Conservation (phyloP, 2,329 filamentous ascomycete genomes). For the Chrysoporthe cubensis region DNA sequence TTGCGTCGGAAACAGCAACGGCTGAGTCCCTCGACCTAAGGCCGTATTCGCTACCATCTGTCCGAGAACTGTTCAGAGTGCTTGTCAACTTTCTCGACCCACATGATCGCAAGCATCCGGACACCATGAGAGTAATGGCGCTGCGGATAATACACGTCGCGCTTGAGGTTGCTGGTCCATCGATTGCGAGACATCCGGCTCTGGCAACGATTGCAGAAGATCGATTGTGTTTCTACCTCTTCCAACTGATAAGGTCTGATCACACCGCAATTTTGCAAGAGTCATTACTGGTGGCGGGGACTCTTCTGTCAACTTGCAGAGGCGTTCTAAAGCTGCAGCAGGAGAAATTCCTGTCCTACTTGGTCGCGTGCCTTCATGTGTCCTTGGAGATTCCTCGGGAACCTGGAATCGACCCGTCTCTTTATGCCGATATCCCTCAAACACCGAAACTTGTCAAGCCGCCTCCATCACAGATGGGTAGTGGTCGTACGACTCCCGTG, state of each 20-base stretch:
- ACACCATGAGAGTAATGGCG: constrained; percentile 96
- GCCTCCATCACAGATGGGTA: constrained; percentile 70
- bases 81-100: constrained; percentile 93
- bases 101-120: constrained; percentile 88
- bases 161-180: constrained; percentile 92
- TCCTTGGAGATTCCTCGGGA: constrained; percentile 93
- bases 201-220: constrained; percentile 89
- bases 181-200: constrained; percentile 89
- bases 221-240: constrained; percentile 88
- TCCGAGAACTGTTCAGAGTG: constrained; percentile 91
- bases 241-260: constrained; percentile 94
- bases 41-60: constrained; percentile 92
- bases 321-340: constrained; percentile 93
- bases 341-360: constrained; percentile 91
- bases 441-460: constrained; percentile 86
- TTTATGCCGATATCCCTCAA: constrained; percentile 93
- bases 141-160: constrained; percentile 96
- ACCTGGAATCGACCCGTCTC: constrained; percentile 82
- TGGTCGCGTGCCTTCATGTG: constrained; percentile 92
- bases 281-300: constrained; percentile 88
- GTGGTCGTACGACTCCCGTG: constrained; percentile 86
- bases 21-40: constrained; percentile 64
- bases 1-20: constrained; percentile 25
- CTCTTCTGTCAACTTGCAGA: constrained; percentile 86
- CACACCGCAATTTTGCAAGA: constrained; percentile 95